A percentile compares a stretch with the other conserved stretches of the same genome.
phyloP scores from a whole-genome alignment of 2,329 filamentous ascomycete species.

The Cercospora zeae-maydis region DNA sequence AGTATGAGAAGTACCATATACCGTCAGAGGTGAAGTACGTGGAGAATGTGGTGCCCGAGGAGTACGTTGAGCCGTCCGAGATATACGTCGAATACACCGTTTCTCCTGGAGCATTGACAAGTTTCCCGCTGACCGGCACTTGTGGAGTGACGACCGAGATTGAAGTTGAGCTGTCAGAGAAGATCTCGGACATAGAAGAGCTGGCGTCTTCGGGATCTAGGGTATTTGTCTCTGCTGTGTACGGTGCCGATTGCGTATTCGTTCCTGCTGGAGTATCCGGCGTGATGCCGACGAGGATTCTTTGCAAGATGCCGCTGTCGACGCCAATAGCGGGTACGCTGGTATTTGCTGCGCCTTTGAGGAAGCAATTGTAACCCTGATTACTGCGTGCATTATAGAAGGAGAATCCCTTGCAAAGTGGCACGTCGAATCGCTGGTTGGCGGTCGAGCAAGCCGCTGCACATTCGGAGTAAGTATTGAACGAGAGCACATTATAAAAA shows the following conservation, averaged over 20 bases:
- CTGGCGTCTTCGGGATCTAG: slow-evolving; percentile 26
- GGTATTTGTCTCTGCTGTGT: slow-evolving; percentile 21
- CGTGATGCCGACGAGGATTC: slow-evolving; percentile 30
- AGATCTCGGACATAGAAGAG: slow-evolving; percentile 27
- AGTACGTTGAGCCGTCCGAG: slow-evolving; percentile 33
- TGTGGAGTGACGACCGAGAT: slow-evolving; percentile 33
- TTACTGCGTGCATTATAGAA: slow-evolving; percentile 28
- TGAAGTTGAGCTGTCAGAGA: slow-evolving; percentile 30
- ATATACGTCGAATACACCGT: slow-evolving; percentile 31
- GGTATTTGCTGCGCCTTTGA: slow-evolving; percentile 31
- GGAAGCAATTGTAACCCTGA: slow-evolving; percentile 34
- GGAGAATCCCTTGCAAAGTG: slow-evolving; percentile 34
- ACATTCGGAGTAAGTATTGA: slow-evolving; percentile 33
- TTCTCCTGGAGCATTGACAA: slow-evolving; percentile 20
- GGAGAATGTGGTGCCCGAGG: slow-evolving; percentile 30
- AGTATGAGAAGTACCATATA: slow-evolving; percentile 34
- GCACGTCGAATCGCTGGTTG: slow-evolving; percentile 29
- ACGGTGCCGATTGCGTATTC: slow-evolving; percentile 27
- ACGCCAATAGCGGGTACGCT: slow-evolving; percentile 28
- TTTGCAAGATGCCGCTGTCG: slow-evolving; percentile 32
- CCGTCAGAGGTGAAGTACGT: slow-evolving; percentile 28
- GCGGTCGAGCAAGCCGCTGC: slow-evolving; percentile 35
- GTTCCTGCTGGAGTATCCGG: slow-evolving; percentile 23
- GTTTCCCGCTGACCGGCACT: slow-evolving; percentile 24
- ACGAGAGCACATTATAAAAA: slow-evolving; percentile 28